Evolutionary conservation across 2,329 filamentous ascomycete species (phyloP), one percentile per base, ranked within the genome.

Genomic region (Escovopsis weberi): DNA sequence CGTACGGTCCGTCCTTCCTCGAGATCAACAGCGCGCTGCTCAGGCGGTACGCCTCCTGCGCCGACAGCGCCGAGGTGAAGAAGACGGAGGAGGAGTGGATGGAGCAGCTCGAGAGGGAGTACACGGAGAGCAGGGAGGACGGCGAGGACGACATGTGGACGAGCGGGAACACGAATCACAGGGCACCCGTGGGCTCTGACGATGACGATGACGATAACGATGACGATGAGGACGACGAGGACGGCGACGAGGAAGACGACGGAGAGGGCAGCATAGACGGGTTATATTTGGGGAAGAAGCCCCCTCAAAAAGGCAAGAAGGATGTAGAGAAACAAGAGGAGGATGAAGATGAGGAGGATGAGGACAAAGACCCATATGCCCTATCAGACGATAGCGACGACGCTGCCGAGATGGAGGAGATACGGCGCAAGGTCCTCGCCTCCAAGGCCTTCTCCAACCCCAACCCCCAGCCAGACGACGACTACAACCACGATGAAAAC

Each of bases 61-160:
- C 74, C 47, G 81, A 86, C 42, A 88, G 91, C 54, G 83, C 79
- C 8, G 83, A 76, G 7, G 70, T 98, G 30, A 94, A 95, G 63
- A 78, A 75, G 62, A 78, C 84, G 0, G 85, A 98, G 62, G 78
- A 82, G 52, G 80, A 79, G 43, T 98, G 91, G 89, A 74, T 98
- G 62, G 80, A 78, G 43, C 81, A 88, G 64, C 73, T 98, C 48
- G 89, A 98, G 64, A 76, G 78, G 50, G 91, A 96, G 59, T 96
- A 94, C 55, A 69, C 77, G 12, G 82, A 91, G 44, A 93, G 78
- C 54, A 74, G 88, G 47, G 77, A 77, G 43, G 74, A 77, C 34
- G 77, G 76, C 28, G 72, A 71, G 15, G 76, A 80, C 42, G 86
- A 94, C 63, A 79, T 85, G 45, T 96, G 89, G 91, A 82, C 79